Conservation (phyloP, 1,139 yeast genomes). For the Nadsonia starkeyi-henricii region DNA sequence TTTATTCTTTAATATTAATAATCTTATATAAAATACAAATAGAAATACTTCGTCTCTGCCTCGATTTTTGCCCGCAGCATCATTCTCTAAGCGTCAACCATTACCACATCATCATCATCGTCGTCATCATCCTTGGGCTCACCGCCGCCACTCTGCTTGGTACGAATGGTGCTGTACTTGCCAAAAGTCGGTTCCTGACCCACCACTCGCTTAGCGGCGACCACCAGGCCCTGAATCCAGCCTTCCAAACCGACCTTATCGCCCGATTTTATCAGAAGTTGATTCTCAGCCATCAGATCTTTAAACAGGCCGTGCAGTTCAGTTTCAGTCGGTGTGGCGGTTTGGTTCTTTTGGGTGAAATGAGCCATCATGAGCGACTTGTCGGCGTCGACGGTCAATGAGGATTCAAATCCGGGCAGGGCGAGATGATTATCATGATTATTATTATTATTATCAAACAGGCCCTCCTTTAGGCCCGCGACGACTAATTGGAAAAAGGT, state of each 20-base stretch:
- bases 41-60: no score
- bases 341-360: no score
- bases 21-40: no score
- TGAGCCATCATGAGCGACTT: neutral
- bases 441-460: neutral
- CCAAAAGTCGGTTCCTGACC: neutral
- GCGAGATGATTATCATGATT: no score
- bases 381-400: neutral
- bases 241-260: neutral
- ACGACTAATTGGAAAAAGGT: constrained; percentile 23
- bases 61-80: no score
- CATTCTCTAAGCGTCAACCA: no score
- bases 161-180: no score
- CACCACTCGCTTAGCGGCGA: neutral
- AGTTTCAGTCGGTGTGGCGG: neutral
- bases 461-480: neutral
- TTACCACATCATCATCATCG: no score
- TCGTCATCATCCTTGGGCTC: no score
- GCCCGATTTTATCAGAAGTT: neutral
- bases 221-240: neutral
- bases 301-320: neutral
- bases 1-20: no score
- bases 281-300: neutral
- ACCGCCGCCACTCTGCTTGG: no score
- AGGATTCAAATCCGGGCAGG: no score